Evolutionary conservation across 257 asterid genomes (phyloP).

Genomic region (Nicotiana undulata): DNA sequence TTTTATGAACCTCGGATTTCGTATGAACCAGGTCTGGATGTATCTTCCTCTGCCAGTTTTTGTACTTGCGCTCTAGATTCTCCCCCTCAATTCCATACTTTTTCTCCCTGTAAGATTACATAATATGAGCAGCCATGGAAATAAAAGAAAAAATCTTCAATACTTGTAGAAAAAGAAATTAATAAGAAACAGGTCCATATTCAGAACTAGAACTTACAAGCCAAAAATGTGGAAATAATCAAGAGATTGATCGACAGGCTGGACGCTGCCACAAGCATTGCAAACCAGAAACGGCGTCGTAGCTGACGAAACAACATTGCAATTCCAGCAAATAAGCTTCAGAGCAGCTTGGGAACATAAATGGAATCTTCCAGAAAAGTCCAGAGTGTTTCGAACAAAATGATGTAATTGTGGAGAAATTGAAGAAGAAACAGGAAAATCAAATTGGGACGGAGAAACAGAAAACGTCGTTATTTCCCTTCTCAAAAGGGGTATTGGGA

Average conservation of each 20-base stretch:
- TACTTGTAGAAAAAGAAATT: not conserved
- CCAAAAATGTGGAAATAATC: conserved; percentile 84
- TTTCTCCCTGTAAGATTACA: too few species aligned
- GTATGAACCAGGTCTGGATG: conserved; percentile 97
- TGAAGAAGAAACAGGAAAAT: not conserved
- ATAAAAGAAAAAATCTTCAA: too few species aligned
- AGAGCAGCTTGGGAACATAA: conserved; percentile 37
- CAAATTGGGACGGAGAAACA: conserved; percentile 15
- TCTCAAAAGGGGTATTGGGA: conserved; percentile 10
- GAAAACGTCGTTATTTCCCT: conserved; percentile 7
- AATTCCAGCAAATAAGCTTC: conserved; percentile 62
- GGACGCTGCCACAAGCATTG: conserved; percentile 62
- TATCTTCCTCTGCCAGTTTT: conserved; percentile 95
- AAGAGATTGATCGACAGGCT: conserved; percentile 53
- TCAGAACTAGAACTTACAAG: conserved; percentile 35
- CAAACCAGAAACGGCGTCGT: conserved; percentile 67
- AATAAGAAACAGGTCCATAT: not conserved
- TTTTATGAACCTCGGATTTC: conserved; percentile 53
- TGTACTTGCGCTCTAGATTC: conserved; percentile 68
- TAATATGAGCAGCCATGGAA: not conserved
- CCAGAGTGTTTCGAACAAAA: conserved; percentile 7
- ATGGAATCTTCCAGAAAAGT: not conserved
- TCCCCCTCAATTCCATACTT: conserved; percentile 44
- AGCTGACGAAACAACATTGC: conserved; percentile 33
- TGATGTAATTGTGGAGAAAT: not conserved